Evolutionary conservation across 805 yeast species (phyloP).

Genomic region (Schizosaccharomyces lindneri): DNA sequence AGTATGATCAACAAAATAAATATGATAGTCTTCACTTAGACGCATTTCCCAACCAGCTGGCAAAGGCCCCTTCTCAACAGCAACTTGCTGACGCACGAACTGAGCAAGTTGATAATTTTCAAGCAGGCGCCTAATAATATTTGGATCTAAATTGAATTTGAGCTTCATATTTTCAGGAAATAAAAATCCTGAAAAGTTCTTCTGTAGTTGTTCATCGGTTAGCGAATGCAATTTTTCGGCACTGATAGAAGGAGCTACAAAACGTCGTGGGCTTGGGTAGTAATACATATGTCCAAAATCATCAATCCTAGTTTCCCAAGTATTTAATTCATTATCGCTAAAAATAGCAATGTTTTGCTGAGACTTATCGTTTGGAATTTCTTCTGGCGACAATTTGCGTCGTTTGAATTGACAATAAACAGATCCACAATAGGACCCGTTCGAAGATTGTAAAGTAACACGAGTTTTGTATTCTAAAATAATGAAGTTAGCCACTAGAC

Average conservation of each 20-base stretch:
- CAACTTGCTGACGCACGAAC: background rate
- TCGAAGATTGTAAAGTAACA: background rate
- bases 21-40: slow-evolving; percentile 91
- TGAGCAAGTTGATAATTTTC: background rate
- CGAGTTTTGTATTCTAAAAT: background rate
- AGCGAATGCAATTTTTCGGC: background rate
- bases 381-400: background rate
- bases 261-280: background rate
- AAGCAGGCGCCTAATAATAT: background rate
- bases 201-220: background rate
- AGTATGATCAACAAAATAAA: slow-evolving; percentile 94
- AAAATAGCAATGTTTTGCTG: background rate
- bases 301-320: background rate
- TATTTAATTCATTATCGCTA: background rate
- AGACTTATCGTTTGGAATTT: background rate
- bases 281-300: background rate
- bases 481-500: too few species aligned
- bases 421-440: background rate
- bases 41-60: slow-evolving; percentile 99
- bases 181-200: background rate
- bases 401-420: background rate
- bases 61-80: slow-evolving; percentile 42
- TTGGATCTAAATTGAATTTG: background rate
- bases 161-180: background rate
- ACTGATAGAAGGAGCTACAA: background rate